Percentiles rank a stretch among this genome's conserved stretches.
phyloP scores from a whole-genome alignment of 2,329 filamentous ascomycete genomes.

The Trichoderma arundinaceum region DNA sequence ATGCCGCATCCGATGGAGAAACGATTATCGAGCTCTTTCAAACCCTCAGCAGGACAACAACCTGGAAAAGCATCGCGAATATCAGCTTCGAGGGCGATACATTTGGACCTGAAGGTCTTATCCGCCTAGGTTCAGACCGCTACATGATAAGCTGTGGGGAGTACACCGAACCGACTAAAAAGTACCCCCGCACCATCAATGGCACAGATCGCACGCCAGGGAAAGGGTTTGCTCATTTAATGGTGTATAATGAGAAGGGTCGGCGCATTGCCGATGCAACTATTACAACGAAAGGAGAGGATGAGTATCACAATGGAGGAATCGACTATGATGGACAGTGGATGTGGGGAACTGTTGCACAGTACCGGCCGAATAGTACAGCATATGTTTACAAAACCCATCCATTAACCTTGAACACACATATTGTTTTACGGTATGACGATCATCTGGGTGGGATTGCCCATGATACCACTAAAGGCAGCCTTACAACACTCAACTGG shows the following conservation, averaged over 20 bases:
- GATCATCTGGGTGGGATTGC: constrained; percentile 57
- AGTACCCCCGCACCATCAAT: constrained; percentile 53
- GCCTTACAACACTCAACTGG: constrained; percentile 53
- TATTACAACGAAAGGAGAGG: constrained; percentile 46
- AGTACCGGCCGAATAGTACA: constrained; percentile 56
- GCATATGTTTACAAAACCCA: constrained; percentile 50
- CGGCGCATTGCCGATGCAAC: constrained; percentile 52
- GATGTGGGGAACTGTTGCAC: constrained; percentile 54
- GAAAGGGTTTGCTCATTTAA: constrained; percentile 52
- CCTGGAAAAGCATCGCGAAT: constrained; percentile 51
- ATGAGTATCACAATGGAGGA: constrained; percentile 55
- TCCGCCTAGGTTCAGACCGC: constrained; percentile 50
- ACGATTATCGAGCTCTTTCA: constrained; percentile 47
- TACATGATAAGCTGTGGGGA: constrained; percentile 54
- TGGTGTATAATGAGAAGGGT: constrained; percentile 52
- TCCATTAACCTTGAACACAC: constrained; percentile 45
- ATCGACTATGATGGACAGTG: constrained; percentile 55
- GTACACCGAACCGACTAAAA: constrained; percentile 48
- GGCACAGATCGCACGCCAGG: constrained; percentile 56
- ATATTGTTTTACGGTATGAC: constrained; percentile 43
- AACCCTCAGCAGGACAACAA: constrained; percentile 47
- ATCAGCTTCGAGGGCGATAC: constrained; percentile 52
- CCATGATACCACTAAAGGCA: constrained; percentile 46
- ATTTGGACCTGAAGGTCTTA: constrained; percentile 57
- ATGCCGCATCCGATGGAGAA: constrained; percentile 44